phyloP scores from a whole-genome alignment of 1,284 basidiomycete species.

The Porodaedalea pini region DNA sequence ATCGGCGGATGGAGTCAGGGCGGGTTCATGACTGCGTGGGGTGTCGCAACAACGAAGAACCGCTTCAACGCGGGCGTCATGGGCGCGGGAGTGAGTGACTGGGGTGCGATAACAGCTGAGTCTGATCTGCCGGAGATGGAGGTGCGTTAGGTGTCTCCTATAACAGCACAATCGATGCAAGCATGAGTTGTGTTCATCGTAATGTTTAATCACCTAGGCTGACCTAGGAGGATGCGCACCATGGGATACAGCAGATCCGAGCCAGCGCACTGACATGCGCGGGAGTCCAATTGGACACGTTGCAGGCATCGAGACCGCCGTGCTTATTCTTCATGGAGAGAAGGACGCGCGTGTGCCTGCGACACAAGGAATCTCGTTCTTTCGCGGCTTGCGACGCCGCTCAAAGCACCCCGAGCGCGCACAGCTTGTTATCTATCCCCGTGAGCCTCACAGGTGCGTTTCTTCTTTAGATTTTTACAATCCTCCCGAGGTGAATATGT shows the following conservation, averaged over 20 bases:
- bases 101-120: conserved; percentile 20
- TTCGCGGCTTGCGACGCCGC: conserved; percentile 20
- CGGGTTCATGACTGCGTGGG: conserved; percentile 25
- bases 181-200: background rate
- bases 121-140: conserved; percentile 20
- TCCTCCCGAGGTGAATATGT: background rate
- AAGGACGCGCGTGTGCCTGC: conserved; percentile 22
- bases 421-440: conserved; percentile 23
- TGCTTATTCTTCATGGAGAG: conserved; percentile 24
- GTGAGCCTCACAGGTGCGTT: conserved; percentile 22
- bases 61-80: conserved; percentile 23
- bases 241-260: conserved; percentile 15
- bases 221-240: conserved; percentile 20
- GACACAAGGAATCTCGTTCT: conserved; percentile 21
- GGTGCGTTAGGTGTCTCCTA: conserved; percentile 12
- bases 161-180: background rate
- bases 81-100: conserved; percentile 24
- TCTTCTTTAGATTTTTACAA: background rate
- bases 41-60: conserved; percentile 22
- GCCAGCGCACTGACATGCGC: background rate
- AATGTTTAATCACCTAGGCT: background rate
- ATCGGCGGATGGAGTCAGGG: conserved; percentile 26
- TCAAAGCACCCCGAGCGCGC: conserved; percentile 20
- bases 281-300: conserved; percentile 21
- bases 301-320: conserved; percentile 21